Conservation (phyloP, 441 rosid species). For the Corymbia calophylla region DNA sequence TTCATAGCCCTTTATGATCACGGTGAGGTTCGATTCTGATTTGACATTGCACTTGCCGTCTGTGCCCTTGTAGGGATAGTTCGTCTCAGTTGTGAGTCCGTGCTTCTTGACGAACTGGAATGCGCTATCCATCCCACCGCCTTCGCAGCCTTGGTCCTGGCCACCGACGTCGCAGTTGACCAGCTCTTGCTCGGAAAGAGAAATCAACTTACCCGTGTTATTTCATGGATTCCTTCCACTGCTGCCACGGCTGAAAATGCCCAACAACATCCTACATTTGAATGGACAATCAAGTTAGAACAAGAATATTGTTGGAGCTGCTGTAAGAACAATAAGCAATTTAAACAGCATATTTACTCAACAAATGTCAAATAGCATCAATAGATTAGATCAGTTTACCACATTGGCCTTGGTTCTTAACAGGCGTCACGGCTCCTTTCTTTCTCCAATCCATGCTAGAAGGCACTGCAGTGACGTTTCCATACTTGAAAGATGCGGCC, state of each 20-base stretch:
- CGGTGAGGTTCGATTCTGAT: neutral
- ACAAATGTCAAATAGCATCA: neutral
- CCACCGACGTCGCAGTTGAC: constrained; percentile 11
- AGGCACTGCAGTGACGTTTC: neutral
- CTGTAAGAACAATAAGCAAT: neutral
- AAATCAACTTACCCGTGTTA: constrained; percentile 9
- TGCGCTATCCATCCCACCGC: constrained; percentile 18
- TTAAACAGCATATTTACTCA: neutral
- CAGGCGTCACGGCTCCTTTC: neutral
- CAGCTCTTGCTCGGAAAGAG: constrained; percentile 18
- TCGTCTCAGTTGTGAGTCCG: neutral
- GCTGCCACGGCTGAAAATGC: constrained; percentile 25
- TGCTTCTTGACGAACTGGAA: constrained; percentile 6
- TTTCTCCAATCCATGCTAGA: neutral
- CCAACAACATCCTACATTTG: neutral
- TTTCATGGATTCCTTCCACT: constrained; percentile 7
- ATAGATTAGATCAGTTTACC: neutral
- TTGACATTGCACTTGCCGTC: constrained; percentile 4
- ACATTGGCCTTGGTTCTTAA: neutral
- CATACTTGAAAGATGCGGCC: neutral
- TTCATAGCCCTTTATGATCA: constrained; percentile 1
- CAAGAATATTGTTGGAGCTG: neutral
- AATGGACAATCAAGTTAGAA: neutral
- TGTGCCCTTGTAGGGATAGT: constrained; percentile 9
- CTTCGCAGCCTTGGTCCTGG: constrained; percentile 13